phyloP scores from a whole-genome alignment of 2,329 filamentous ascomycete species.

The Colletotrichum trifolii region DNA sequence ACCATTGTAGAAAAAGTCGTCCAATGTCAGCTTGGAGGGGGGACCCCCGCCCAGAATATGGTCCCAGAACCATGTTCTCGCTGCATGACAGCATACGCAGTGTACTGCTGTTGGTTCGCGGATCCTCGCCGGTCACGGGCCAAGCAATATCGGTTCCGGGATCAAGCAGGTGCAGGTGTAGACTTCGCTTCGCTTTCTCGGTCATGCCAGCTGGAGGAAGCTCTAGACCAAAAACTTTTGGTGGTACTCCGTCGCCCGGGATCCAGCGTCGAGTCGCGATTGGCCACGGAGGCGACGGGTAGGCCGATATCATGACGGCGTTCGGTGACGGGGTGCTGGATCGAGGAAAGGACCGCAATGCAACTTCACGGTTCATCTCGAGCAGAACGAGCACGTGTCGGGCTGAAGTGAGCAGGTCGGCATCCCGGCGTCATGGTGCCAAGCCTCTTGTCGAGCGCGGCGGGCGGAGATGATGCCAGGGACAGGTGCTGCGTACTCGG shows the following conservation, averaged over 20 bases:
- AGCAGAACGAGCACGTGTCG: slow-evolving; percentile 31
- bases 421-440: slow-evolving; percentile 24
- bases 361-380: slow-evolving; percentile 33
- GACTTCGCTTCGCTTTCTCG: slow-evolving; percentile 7
- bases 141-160: slow-evolving; percentile 6
- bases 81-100: slow-evolving; percentile 23
- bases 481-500: neutral
- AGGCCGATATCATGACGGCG: slow-evolving; percentile 30
- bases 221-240: slow-evolving; percentile 22
- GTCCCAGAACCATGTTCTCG: slow-evolving; percentile 15
- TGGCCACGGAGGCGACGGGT: slow-evolving; percentile 20
- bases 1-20: slow-evolving; percentile 18
- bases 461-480: slow-evolving; percentile 32
- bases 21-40: slow-evolving; percentile 16
- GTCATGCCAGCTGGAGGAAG: slow-evolving; percentile 13
- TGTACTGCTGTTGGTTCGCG: slow-evolving; percentile 22
- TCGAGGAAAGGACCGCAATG: slow-evolving; percentile 15
- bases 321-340: slow-evolving; percentile 20
- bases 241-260: slow-evolving; percentile 27
- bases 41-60: slow-evolving; percentile 5
- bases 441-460: slow-evolving; percentile 27
- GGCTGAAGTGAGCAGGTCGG: slow-evolving; percentile 8
- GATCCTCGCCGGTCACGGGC: slow-evolving; percentile 23
- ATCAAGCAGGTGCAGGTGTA: slow-evolving; percentile 11
- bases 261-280: slow-evolving; percentile 5